A percentile compares a stretch with the other conserved stretches of the same genome.
phyloP scores from a whole-genome alignment of 768 basidiomycete species.

The Dentipellis sp. region DNA sequence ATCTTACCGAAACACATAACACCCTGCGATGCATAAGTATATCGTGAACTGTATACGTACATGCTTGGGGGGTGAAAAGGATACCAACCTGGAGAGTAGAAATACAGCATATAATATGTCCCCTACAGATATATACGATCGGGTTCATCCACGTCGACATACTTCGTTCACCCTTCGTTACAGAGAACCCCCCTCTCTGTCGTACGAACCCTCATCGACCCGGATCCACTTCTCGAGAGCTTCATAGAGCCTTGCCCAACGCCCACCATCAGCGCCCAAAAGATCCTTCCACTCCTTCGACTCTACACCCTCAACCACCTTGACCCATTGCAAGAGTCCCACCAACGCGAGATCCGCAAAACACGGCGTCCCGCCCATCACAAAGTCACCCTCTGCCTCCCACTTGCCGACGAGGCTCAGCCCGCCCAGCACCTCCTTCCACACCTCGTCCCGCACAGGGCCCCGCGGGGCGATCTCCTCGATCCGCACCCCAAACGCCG shows the following conservation, averaged over 20 bases:
- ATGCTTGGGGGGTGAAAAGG: too few relatives aligned
- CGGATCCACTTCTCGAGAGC: too few relatives aligned
- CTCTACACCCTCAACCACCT: not conserved
- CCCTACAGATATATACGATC: too few relatives aligned
- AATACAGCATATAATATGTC: too few relatives aligned
- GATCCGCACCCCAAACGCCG: not conserved
- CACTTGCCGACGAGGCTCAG: not conserved
- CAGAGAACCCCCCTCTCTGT: too few relatives aligned
- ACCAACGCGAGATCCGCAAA: not conserved
- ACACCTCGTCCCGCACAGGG: not conserved
- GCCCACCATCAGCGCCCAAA: not conserved
- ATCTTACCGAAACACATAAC: too few relatives aligned
- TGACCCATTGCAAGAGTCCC: conserved; percentile 1
- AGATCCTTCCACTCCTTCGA: not conserved
- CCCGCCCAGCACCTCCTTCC: not conserved
- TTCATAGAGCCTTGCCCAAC: not conserved
- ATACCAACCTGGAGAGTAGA: too few relatives aligned
- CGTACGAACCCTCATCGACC: too few relatives aligned
- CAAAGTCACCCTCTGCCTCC: not conserved
- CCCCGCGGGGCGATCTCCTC: not conserved
- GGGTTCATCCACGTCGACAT: too few relatives aligned
- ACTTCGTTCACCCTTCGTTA: too few relatives aligned
- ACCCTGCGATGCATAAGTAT: too few relatives aligned
- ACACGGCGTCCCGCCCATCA: not conserved
- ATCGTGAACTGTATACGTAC: too few relatives aligned